These are phyloP conservation scores for Saccharomycopsis sp. DNA, from an alignment of 805 yeast genomes.

Conservation along the genomic window DNA sequence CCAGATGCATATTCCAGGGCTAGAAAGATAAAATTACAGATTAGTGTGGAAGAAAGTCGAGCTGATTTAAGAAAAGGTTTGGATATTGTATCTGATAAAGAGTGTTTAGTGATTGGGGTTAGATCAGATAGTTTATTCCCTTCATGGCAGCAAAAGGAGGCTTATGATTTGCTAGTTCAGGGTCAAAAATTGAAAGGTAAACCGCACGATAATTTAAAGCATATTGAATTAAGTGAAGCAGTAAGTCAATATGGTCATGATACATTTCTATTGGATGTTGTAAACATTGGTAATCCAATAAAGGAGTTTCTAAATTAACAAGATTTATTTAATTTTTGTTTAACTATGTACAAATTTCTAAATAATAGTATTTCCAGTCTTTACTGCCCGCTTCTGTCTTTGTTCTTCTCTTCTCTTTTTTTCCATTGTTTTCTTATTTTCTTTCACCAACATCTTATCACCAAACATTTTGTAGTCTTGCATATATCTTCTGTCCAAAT, in stretches of 20 bases:
- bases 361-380: neutral
- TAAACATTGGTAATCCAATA: constrained; percentile 75
- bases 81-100: constrained; percentile 51
- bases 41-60: constrained; percentile 48
- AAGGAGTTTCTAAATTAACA: constrained; percentile 45
- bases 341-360: neutral
- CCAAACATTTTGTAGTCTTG: constrained; percentile 76
- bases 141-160: constrained; percentile 88
- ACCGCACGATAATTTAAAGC: constrained; percentile 39
- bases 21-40: constrained; percentile 43
- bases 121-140: constrained; percentile 90
- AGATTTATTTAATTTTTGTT: neutral
- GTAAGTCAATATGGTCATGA: constrained; percentile 86
- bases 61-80: constrained; percentile 64
- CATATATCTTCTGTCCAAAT: constrained; percentile 69
- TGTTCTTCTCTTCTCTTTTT: constrained; percentile 41
- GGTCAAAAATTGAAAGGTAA: constrained; percentile 26
- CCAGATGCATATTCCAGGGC: constrained; percentile 26
- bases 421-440: constrained; percentile 42
- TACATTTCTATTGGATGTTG: constrained; percentile 74
- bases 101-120: constrained; percentile 80
- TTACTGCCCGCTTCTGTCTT: constrained; percentile 36
- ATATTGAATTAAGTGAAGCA: constrained; percentile 70
- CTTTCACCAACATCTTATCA: constrained; percentile 57
- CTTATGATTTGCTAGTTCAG: constrained; percentile 49